A percentile compares a stretch with the other conserved stretches of the same genome.
phyloP scores from a whole-genome alignment of 257 asterid genomes.

The Verbena officinalis region DNA sequence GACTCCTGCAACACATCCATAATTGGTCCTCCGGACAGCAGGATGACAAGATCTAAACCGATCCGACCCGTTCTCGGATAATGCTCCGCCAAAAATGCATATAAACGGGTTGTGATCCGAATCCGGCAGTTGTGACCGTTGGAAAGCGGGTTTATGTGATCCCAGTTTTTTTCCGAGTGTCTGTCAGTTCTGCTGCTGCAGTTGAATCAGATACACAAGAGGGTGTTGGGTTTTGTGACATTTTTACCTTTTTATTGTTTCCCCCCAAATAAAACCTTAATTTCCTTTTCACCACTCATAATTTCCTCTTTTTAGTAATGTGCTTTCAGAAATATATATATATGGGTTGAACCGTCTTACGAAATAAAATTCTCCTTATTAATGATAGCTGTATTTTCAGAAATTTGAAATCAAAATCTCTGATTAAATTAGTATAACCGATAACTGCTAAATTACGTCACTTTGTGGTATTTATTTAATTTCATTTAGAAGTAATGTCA shows the following conservation, averaged over 20 bases:
- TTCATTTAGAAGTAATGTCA: too few species aligned
- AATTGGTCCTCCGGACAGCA: conserved; percentile 43
- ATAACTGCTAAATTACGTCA: too few species aligned
- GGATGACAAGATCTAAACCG: conserved; percentile 38
- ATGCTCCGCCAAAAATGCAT: conserved; percentile 7
- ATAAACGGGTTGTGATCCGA: conserved; percentile 8
- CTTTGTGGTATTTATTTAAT: too few species aligned
- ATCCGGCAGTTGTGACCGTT: conserved; percentile 26
- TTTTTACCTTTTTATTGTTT: not conserved
- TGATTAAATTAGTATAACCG: too few species aligned
- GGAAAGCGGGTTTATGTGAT: conserved; percentile 25
- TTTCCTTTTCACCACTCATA: not conserved
- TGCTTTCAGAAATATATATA: not conserved
- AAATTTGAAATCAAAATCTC: too few species aligned
- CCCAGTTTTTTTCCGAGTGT: conserved; percentile 18
- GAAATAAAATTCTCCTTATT: too few species aligned
- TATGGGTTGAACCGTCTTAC: too few species aligned
- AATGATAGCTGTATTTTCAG: too few species aligned
- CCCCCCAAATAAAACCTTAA: not conserved
- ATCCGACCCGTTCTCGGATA: conserved; percentile 35
- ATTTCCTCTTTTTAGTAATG: not conserved
- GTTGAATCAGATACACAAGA: conserved; percentile 31
- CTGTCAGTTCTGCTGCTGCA: conserved; percentile 23
- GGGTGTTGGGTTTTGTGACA: conserved; percentile 22
- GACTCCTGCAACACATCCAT: conserved; percentile 85